Evolutionary conservation across 805 yeast genomes (phyloP).

Genomic region (Pichia sporocuriosa): DNA sequence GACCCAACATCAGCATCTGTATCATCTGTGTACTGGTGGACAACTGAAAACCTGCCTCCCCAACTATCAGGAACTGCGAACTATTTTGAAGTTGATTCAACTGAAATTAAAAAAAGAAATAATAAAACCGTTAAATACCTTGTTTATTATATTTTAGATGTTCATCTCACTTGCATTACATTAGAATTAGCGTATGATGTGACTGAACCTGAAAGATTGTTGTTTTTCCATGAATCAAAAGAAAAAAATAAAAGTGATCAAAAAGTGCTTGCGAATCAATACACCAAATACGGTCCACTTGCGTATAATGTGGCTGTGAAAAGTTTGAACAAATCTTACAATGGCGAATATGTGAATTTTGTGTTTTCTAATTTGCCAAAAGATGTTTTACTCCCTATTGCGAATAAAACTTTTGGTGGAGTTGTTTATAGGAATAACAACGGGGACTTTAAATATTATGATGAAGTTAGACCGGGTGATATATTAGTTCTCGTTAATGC

Average conservation of each 20-base stretch:
- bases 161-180: conserved; percentile 62
- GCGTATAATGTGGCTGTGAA: conserved; percentile 40
- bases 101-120: conserved; percentile 48
- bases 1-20: conserved; percentile 12
- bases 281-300: conserved; percentile 44
- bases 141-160: conserved; percentile 66
- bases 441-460: conserved; percentile 42
- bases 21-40: conserved; percentile 55
- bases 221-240: conserved; percentile 31
- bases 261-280: conserved; percentile 38
- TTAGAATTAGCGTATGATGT: conserved; percentile 52
- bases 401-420: conserved; percentile 67
- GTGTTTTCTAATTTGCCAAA: conserved; percentile 35
- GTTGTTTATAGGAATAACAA: conserved; percentile 54
- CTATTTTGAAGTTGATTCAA: conserved; percentile 60
- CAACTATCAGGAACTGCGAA: conserved; percentile 39
- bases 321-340: conserved; percentile 23
- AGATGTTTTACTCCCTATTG: conserved; percentile 39
- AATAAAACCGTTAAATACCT: conserved; percentile 42
- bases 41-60: conserved; percentile 51
- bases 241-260: conserved; percentile 41
- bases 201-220: conserved; percentile 46
- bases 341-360: conserved; percentile 30
- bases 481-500: conserved; percentile 71
- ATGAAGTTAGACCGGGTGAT: conserved; percentile 78